Percentiles rank a stretch among this genome's conserved stretches.
Conservation (phyloP, 1,284 basidiomycete species). For the Bondarzewia mesenterica region DNA sequence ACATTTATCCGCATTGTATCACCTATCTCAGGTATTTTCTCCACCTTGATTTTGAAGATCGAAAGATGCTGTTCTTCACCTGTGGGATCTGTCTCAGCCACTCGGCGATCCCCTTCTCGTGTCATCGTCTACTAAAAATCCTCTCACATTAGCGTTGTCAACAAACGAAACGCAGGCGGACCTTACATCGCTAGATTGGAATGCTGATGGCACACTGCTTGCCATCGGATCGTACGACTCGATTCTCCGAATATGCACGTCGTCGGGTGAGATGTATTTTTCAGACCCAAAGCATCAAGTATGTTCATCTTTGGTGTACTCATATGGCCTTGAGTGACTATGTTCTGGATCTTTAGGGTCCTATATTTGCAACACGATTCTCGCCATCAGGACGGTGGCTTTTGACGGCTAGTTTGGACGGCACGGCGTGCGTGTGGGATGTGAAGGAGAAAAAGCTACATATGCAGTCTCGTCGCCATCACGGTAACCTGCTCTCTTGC, state of each 20-base stretch:
- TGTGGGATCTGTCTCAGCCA: conserved; percentile 62
- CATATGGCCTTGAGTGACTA: conserved; percentile 7
- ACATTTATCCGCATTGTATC: not conserved
- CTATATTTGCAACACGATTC: conserved; percentile 69
- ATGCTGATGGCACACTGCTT: conserved; percentile 57
- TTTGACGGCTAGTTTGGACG: conserved; percentile 66
- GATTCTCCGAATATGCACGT: conserved; percentile 54
- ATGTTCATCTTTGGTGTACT: conserved; percentile 14
- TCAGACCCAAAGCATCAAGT: conserved; percentile 58
- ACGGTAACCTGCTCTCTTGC: conserved; percentile 17
- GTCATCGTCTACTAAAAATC: conserved; percentile 23
- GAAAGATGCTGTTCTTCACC: conserved; percentile 66
- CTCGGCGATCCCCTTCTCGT: conserved; percentile 20
- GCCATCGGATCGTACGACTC: conserved; percentile 73
- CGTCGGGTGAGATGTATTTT: conserved; percentile 51
- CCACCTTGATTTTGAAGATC: conserved; percentile 38
- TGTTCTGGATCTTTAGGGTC: conserved; percentile 40
- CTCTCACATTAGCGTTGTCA: conserved; percentile 43
- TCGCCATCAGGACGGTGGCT: conserved; percentile 64
- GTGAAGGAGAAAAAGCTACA: conserved; percentile 52
- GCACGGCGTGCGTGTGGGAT: conserved; percentile 72
- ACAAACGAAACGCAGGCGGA: conserved; percentile 43
- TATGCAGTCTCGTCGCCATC: conserved; percentile 53
- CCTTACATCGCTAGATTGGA: conserved; percentile 72
- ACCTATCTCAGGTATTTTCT: conserved; percentile 4